Evolutionary conservation across 257 asterid species (phyloP), one percentile per base, ranked within the genome.

Genomic region (Solanum megistacrolobum): DNA sequence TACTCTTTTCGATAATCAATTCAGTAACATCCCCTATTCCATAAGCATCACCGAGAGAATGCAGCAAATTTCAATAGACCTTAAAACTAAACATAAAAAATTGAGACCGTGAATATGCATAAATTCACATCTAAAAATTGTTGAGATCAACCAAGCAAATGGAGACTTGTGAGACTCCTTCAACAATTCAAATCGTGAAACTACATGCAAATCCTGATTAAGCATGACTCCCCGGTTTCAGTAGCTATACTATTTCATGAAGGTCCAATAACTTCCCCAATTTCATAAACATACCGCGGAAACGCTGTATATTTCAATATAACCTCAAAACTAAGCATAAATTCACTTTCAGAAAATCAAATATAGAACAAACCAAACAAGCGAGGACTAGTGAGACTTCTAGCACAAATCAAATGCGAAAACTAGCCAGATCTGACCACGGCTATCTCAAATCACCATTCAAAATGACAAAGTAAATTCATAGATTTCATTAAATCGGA

Each of bases 391-490:
- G 14, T 86, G 23, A 31, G 23, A 36, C 74, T 46, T 62, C 34
- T 73, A 73, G 68, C 16, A 69, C 60, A 82, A 89, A 89, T 87
- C 86, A 75, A 84, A 84, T 60, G 68, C 34, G 43, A 52, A 69
- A 91, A 82, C 48, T 58, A 73, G 89, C 43, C 89, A 92, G 95
- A 93, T 94, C 96, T 91, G 90, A 87, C 90, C 73, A 9, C 73
- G 62, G 79, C 32, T 12, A 31, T 83, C 68, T 14, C 87, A 84
- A 76, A 60, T 88, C 91, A 87, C 48, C 81, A 91, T 81, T 91
- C 88, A 60, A 76, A 79, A 68, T 48, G 52, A 87, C 68, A 87
- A 52, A 43, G 81, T 85, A 75, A 84, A 39, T 48, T 83, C 82
- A 75, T 13, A 38, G 32, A 65, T 86, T 38, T 31, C 58, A 87